Evolutionary conservation across 306 rosid genomes (phyloP), one percentile per base, ranked within the genome.

Genomic region (Lathyrus oleraceus): DNA sequence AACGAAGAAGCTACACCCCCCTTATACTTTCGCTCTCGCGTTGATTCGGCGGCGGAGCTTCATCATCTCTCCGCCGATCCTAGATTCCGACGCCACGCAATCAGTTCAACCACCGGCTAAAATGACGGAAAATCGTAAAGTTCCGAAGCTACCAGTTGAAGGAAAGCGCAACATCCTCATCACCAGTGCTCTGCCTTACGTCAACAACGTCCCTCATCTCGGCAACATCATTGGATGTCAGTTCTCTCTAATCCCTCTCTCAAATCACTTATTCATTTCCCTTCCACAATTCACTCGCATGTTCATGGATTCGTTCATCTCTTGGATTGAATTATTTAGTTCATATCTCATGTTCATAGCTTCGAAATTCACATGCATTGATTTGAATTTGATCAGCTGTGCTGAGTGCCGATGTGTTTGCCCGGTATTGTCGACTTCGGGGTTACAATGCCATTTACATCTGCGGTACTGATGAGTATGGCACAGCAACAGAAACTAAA

Each of bases 161-260:
- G 97, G 96, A 5, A 81, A 86, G 79, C 89, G 97, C 71, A 94
- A 94, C 78, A 67, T 94, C 68, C 97, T 94, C 84, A 88, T 94
- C 78, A 94, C 99, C 63, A 91, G 99, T 43, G 99, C 99, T 35
- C 73, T 94, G 69, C 99, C 99, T 9, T 90, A 94, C 70, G 97
- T 94, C 85, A 94, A 94, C 69, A 94, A 94, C 84, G 97, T 90
- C 1, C 99, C 96, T 75, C 97, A 94, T 67, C 99, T 94, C 23
- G 96, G 98, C 63, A 94, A 94, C 74, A 90, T 94, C 78, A 94
- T 90, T 39, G 98, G 97, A 61, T 78, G 98, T 89, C 11, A 19
- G 56, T 19, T 38, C 38, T 44, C 1, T 12, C 1, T 40, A 5
- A 6, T 27, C 30, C 4, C 30, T 27, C 30, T 28, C 32, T 28